Conservation (phyloP, 139 green algal species). For the Ettlia oleoabundans region DNA sequence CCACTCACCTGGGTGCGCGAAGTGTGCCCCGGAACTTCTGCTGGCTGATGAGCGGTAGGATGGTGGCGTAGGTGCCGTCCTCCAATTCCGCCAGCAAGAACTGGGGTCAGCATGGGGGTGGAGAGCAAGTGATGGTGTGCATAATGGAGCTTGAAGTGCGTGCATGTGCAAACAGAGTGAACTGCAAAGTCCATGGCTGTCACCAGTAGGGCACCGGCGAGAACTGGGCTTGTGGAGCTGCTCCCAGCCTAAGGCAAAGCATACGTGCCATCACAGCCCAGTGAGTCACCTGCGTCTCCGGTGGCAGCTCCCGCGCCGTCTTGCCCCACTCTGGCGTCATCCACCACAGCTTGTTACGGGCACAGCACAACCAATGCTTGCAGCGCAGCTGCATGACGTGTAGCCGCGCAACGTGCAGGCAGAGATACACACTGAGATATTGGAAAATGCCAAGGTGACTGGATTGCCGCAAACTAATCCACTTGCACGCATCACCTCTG, state of each 20-base stretch:
- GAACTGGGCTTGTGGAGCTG: not conserved
- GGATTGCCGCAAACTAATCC: too few relatives aligned
- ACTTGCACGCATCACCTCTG: too few relatives aligned
- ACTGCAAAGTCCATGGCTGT: too few relatives aligned
- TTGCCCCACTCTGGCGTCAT: conserved; percentile 93
- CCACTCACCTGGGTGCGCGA: conserved; percentile 51
- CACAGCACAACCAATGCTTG: conserved; percentile 70
- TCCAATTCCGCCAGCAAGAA: conserved; percentile 88
- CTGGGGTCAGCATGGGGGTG: not conserved
- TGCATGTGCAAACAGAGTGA: not conserved
- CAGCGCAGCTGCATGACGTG: conserved; percentile 42
- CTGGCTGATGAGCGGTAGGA: conserved; percentile 86
- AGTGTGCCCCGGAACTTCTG: conserved; percentile 78
- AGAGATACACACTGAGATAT: too few relatives aligned
- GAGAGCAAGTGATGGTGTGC: not conserved
- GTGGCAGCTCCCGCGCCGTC: conserved; percentile 68
- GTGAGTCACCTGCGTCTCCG: conserved; percentile 81
- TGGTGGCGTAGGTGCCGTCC: conserved; percentile 69
- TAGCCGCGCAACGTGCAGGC: not conserved
- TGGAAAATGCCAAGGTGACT: too few relatives aligned
- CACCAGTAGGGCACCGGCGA: not conserved
- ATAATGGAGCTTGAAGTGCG: not conserved
- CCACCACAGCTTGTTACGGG: conserved; percentile 91
- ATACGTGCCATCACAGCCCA: not conserved
- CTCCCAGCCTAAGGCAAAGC: not conserved